Evolutionary conservation across 2,329 filamentous ascomycete genomes (phyloP), one percentile per base, ranked within the genome.

Genomic region (Aspergillus sp.): DNA sequence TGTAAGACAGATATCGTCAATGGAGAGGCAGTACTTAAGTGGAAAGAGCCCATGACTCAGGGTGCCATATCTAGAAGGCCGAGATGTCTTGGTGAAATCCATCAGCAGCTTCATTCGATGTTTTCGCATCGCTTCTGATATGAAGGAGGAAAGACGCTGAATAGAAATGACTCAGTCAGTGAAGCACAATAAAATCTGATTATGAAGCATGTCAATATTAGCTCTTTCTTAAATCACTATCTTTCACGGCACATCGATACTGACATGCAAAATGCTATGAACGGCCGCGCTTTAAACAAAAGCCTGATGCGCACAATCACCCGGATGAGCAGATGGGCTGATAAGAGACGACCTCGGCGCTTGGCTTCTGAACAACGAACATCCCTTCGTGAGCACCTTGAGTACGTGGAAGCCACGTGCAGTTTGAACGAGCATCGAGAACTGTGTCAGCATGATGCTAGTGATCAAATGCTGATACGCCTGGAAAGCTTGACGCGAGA

Each of bases 221-320:
- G 40, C 6, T 53, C 42, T 27, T 56, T 56, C 45, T 35, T 56
- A 4, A 40, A 56, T 31, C 45, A 52, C 39, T 52, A 56, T 42
- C 47, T 45, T 45, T 40, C 51, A 28, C 30, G 46, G 30, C 42
- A 47, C 27, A 12, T 51, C 31, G 46, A 49, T 37, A 51, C 46
- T 4, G 46, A 51, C 41, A 50, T 49, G 43, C 45, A 46, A 13
- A 37, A 38, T 27, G 29, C 50, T 37, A 50, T 52, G 38, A 42
- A 39, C 33, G 46, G 46, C 39, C 42, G 44, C 32, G 48, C 47
- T 30, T 43, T 39, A 1, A 39, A 48, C 33, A 32, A 44, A 12
- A 42, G 46, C 43, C 26, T 53, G 30, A 54, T 52, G 44, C 44
- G 45, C 29, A 47, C 45, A 8, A 43, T 52, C 31, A 47, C 43